Evolutionary conservation across 441 rosid species (phyloP), one percentile per base, ranked within the genome.

Genomic region (Arabidopsis hybrid): DNA sequence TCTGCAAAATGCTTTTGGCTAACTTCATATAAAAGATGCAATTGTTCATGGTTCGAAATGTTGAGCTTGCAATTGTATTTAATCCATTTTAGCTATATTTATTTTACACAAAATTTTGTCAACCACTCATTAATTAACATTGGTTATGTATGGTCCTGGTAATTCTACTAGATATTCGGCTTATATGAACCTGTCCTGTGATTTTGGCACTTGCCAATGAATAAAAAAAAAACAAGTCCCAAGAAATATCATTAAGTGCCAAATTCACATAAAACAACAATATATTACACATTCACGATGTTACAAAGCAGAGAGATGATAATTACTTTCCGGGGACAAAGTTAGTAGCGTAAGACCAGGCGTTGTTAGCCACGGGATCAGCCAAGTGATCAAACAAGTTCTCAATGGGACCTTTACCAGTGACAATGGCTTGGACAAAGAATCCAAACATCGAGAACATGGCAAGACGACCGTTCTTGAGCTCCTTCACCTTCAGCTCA

Each of bases 391-490:
- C 97, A 26, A 1, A 78, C 39, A 92, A 86, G 85, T 92, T 92
- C 91, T 92, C 94, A 12, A 92, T 74, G 0, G 97, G 96, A 55
- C 97, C 97, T 83, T 90, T 92, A 60, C 96, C 97, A 0, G 95
- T 92, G 43, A 92, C 95, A 77, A 90, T 92, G 35, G 96, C 97
- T 81, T 90, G 96, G 65, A 92, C 95, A 35, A 90, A 90, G 91
- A 87, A 92, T 35, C 97, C 97, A 32, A 92, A 92, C 97, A 90
- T 90, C 0, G 97, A 90, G 83, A 89, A 90, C 96, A 92, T 92
- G 0, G 98, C 93, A 52, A 92, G 78, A 12, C 98, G 87, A 5
- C 98, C 96, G 11, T 92, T 90, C 89, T 92, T 92, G 78, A 90
- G 66, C 85, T 92, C 97, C 81, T 90, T 92, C 17, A 92, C 93